Base-by-base conservation (phyloP, 2,329 filamentous ascomycete genomes). In the Meredithiella fracta region DNA sequence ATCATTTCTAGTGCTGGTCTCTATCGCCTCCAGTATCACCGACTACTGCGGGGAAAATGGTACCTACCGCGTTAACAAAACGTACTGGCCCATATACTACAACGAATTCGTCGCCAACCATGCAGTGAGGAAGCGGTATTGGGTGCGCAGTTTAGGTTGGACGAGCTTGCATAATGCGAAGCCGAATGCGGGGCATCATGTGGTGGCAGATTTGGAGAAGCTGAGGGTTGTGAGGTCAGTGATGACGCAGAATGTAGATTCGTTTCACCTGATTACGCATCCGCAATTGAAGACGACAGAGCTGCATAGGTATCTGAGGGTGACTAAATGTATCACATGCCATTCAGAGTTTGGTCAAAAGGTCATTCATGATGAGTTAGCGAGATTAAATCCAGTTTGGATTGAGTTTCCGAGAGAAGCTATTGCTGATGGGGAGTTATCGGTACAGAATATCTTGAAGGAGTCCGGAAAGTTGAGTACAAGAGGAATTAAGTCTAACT, bases 181-280 rank as follows among this genome's bases (percentile, higher is more conserved):
- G 58, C 90, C 91, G 11, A 97, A 97, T 65, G 70, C 73, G 2
- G 82, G 82, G 1, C 92, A 98, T 69, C 75, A 78, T 65, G 88
- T 90, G 1, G 78, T 97, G 57, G 75, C 78, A 54, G 76, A 83
- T 60, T 72, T 97, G 37, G 85, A 80, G 2, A 68, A 76, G 3
- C 71, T 92, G 61, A 90, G 89, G 1, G 69, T 89, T 52, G 73
- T 96, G 44, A 78, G 76, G 57, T 79, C 73, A 54, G 86, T 96
- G 58, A 81, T 98, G 62, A 97, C 92, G 42, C 92, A 98, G 67
- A 97, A 97, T 65, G 92, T 98, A 53, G 92, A 98, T 69, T 95
- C 89, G 1, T 94, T 98, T 66, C 92, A 98, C 68, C 73, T 77
- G 1, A 70, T 71, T 58, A 85, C 88, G 0, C 90, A 96, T 67